Evolutionary conservation across 345 rosid genomes (phyloP).

Genomic region (Aquilaria sinensis): DNA sequence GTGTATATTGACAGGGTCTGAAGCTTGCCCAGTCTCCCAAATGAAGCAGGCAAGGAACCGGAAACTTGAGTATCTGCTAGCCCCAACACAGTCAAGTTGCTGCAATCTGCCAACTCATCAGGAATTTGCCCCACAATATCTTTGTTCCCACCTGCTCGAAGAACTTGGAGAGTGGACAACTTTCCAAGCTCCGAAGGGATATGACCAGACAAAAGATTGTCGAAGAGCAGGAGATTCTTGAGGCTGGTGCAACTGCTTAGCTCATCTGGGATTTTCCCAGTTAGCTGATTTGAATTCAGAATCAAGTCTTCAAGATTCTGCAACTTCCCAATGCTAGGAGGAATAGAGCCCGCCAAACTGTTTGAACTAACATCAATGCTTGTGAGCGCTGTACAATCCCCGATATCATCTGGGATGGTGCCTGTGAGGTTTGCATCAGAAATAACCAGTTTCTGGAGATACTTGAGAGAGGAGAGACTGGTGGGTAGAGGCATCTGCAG

Average conservation of each 20-base stretch:
- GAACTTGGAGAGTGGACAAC: constrained; percentile 49
- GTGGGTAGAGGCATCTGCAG: constrained; percentile 49
- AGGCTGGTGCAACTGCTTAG: constrained; percentile 42
- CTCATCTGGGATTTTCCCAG: constrained; percentile 75
- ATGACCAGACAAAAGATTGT: constrained; percentile 57
- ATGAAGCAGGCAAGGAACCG: constrained; percentile 61
- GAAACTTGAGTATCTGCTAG: constrained; percentile 71
- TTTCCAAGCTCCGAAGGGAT: constrained; percentile 74
- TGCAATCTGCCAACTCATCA: constrained; percentile 65
- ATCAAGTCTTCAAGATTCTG: constrained; percentile 44
- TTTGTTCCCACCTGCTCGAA: constrained; percentile 84
- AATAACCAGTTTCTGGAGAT: constrained; percentile 45
- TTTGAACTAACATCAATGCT: constrained; percentile 60
- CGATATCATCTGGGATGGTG: constrained; percentile 48
- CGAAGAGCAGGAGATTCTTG: constrained; percentile 47
- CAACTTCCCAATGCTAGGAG: constrained; percentile 52
- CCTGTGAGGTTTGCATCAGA: constrained; percentile 76
- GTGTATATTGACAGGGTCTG: constrained; percentile 68
- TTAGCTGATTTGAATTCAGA: constrained; percentile 70
- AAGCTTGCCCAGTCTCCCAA: constrained; percentile 67
- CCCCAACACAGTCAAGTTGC: constrained; percentile 69
- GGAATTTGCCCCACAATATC: constrained; percentile 72
- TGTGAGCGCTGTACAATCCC: constrained; percentile 34
- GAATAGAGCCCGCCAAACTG: constrained; percentile 56
- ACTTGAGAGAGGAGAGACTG: constrained; percentile 49